Evolutionary conservation across 164 flowering plant species (phyloP), one percentile per base, ranked within the genome.

Genomic region (Aristolochia fimbriata): DNA sequence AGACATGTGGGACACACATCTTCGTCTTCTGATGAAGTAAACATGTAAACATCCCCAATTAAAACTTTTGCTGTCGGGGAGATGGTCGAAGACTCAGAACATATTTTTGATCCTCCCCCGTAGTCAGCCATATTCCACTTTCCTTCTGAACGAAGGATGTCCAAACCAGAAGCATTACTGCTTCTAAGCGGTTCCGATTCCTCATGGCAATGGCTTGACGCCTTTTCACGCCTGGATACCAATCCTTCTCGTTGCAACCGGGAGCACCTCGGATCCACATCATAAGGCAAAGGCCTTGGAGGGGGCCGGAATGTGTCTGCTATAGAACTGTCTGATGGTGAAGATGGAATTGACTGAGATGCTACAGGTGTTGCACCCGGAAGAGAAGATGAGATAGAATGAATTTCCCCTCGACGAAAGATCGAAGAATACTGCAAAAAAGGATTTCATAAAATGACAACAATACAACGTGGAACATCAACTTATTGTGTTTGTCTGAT

Each of bases 1-100:
- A 93, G 96, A 71, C 98, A 93, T 57, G 97, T 93, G 54, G 97
- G 98, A 72, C 98, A 93, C 51, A 90, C 89, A 78, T 89, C 98
- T 72, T 93, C 98, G 22, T 93, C 98, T 59, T 89, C 97, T 19
- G 97, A 73, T 45, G 85, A 76, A 50, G 88, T 64, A 76, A 87
- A 78, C 43, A 82, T 41, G 62, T 76, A 73, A 52, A 77, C 76
- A 73, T 70, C 62, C 52, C 71, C 81, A 66, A 72, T 50, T 15
- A 76, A 51, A 49, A 76, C 20, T 69, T 79, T 82, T 22, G 81
- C 58, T 17, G 74, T 63, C 30, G 80, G 71, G 47, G 76, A 77
- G 66, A 77, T 86, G 64, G 74, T 21, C 33, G 85, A 76, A 7
- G 86, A 77, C 66, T 73, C 85, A 21, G 79, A 70, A 27, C 70